phyloP scores from a whole-genome alignment of 257 asterid species.

The Lycium ferocissimum region DNA sequence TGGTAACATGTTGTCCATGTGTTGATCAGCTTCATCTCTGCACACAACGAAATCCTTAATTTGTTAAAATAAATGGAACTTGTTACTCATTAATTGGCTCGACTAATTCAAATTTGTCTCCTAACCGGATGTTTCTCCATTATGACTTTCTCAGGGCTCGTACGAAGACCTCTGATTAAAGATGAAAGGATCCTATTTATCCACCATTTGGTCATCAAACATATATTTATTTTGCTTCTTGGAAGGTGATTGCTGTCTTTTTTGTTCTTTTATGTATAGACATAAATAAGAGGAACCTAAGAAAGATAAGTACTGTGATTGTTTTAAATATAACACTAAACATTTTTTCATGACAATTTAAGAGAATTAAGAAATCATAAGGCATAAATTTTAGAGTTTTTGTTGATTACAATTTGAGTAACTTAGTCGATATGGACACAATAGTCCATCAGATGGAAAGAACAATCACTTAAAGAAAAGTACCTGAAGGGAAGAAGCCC shows the following conservation, averaged over 20 bases:
- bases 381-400: too few relatives aligned
- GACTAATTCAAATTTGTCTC: background rate
- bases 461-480: background rate
- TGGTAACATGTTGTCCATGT: conserved; percentile 53
- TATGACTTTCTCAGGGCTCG: background rate
- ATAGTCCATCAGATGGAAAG: background rate
- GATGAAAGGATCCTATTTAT: background rate
- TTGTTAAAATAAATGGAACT: background rate
- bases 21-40: conserved; percentile 61
- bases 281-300: background rate
- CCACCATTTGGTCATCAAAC: background rate
- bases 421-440: background rate
- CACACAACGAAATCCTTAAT: background rate
- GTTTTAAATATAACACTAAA: background rate
- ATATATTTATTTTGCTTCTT: background rate
- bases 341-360: background rate
- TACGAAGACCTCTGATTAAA: background rate
- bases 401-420: background rate
- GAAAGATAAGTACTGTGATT: background rate
- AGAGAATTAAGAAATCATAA: background rate
- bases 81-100: background rate
- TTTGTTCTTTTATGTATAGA: background rate
- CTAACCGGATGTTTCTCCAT: background rate
- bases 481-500: conserved; percentile 74
- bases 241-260: background rate